phyloP scores from a whole-genome alignment of 305 asterid species.

The Fraxinus ornus region DNA sequence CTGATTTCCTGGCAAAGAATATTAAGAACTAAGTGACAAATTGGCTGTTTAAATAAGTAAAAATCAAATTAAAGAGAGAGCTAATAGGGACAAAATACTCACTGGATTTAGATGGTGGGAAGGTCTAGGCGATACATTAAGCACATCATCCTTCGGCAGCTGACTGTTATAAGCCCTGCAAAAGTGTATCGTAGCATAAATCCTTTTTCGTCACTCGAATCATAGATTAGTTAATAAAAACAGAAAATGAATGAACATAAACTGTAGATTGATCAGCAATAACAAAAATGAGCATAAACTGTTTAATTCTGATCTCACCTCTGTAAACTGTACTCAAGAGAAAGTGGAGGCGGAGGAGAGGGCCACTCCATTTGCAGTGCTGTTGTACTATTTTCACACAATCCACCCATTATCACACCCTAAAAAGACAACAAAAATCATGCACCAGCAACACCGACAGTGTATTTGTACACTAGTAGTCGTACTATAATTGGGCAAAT shows the following conservation, averaged over 20 bases:
- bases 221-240: not conserved
- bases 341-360: slow-evolving; percentile 11
- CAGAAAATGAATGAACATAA: not conserved
- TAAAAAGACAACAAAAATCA: not conserved
- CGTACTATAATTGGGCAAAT: too few species aligned
- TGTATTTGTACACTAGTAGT: not conserved
- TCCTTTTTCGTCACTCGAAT: not conserved
- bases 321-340: not conserved
- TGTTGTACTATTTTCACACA: slow-evolving; percentile 1
- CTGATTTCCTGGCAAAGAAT: slow-evolving; percentile 4
- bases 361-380: slow-evolving; percentile 28
- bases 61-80: not conserved
- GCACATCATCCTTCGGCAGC: slow-evolving; percentile 39
- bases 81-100: slow-evolving; percentile 8
- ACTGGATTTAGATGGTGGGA: slow-evolving; percentile 31
- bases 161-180: slow-evolving; percentile 16
- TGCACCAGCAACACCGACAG: not conserved
- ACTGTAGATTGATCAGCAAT: not conserved
- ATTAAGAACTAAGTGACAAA: not conserved
- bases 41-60: not conserved
- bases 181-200: not conserved
- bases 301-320: slow-evolving; percentile 3
- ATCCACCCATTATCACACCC: not conserved
- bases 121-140: slow-evolving; percentile 47
- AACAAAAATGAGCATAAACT: not conserved